Evolutionary conservation across 2,329 filamentous ascomycete genomes (phyloP).

Genomic region (Ceratocystis smalleyi): DNA sequence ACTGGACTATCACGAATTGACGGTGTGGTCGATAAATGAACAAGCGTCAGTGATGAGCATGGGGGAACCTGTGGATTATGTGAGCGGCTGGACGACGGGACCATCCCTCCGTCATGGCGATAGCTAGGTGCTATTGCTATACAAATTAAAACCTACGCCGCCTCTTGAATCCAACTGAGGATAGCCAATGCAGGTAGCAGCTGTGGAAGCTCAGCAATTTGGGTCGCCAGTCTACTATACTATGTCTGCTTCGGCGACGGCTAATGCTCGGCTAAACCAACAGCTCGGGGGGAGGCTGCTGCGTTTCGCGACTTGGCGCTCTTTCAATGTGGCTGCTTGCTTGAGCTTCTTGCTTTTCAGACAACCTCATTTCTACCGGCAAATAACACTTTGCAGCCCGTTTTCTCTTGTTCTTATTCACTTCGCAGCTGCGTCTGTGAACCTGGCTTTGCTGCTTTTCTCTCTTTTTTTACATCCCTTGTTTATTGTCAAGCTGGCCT

Average conservation of each 20-base stretch:
- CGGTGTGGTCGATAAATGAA: not conserved
- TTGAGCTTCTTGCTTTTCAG: not conserved
- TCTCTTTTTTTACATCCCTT: not conserved
- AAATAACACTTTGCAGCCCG: not conserved
- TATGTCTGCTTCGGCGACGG: not conserved
- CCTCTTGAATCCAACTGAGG: too few relatives aligned
- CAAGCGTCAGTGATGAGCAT: not conserved
- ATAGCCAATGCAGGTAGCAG: too few relatives aligned
- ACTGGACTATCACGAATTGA: not conserved
- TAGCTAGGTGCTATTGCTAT: too few relatives aligned
- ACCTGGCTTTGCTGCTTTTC: not conserved
- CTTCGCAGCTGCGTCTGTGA: not conserved
- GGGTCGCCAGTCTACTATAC: not conserved
- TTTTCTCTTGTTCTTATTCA: not conserved
- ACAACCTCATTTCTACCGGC: not conserved
- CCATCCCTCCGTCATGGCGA: too few relatives aligned
- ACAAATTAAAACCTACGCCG: too few relatives aligned
- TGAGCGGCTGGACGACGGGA: too few relatives aligned
- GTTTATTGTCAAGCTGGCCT: conserved; percentile 12
- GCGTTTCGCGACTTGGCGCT: conserved; percentile 12
- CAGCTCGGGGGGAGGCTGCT: not conserved
- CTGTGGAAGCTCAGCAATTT: not conserved
- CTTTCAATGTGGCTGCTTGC: not conserved
- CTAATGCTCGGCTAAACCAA: not conserved
- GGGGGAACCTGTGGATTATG: not conserved